phyloP scores from a whole-genome alignment of 2,329 filamentous ascomycete species.

The Ascochyta clinopodiicola region DNA sequence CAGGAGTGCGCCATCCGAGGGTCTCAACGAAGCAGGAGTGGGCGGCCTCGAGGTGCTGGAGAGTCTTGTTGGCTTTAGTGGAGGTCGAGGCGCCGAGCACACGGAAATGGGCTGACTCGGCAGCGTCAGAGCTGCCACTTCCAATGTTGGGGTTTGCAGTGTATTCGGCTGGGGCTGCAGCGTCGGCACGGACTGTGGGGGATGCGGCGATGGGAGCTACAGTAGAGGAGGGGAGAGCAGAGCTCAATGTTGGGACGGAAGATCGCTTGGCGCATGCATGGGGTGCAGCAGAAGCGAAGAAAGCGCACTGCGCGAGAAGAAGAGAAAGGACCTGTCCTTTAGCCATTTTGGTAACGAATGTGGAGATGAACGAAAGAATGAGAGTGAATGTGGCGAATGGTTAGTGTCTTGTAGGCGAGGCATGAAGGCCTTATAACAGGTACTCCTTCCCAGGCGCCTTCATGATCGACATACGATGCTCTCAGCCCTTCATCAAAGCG shows the following conservation, averaged over 20 bases:
- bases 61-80: slow-evolving; percentile 34
- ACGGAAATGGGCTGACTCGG: slow-evolving; percentile 48
- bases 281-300: slow-evolving; percentile 5
- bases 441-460: neutral
- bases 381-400: neutral
- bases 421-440: neutral
- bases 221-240: too few relatives aligned
- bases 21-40: slow-evolving; percentile 36
- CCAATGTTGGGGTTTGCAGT: slow-evolving; percentile 23
- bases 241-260: neutral
- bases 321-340: slow-evolving; percentile 6
- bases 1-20: slow-evolving; percentile 28
- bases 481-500: neutral
- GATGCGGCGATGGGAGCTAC: neutral
- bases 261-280: neutral
- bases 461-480: neutral
- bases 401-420: neutral
- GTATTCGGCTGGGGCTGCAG: slow-evolving; percentile 16
- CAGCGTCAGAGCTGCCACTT: slow-evolving; percentile 16
- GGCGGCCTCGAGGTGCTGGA: slow-evolving; percentile 56
- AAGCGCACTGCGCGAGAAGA: slow-evolving; percentile 7
- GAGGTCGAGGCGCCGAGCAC: slow-evolving; percentile 45
- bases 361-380: neutral
- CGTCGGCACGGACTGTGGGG: neutral
- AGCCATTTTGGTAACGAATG: slow-evolving; percentile 11